A percentile compares a stretch with the other conserved stretches of the same genome.
Conservation (phyloP, 176 grass and related monocot genomes). For the Olyra latifolia region DNA sequence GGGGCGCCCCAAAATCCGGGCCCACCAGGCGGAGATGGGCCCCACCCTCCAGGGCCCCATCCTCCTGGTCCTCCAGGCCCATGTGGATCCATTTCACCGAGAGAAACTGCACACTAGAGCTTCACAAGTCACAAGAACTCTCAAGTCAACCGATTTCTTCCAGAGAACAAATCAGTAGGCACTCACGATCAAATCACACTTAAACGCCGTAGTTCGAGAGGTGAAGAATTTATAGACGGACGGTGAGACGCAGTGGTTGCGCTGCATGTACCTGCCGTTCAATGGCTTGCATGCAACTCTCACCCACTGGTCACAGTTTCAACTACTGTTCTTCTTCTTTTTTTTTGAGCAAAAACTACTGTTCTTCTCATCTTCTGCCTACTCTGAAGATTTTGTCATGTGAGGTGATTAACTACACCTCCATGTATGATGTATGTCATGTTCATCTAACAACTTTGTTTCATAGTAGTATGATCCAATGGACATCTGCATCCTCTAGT, state of each 20-base stretch:
- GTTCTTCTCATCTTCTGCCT: background rate
- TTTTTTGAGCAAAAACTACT: too few species aligned
- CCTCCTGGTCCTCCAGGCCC: conserved; percentile 42
- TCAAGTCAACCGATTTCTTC: background rate
- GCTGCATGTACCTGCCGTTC: conserved; percentile 24
- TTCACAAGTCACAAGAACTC: background rate
- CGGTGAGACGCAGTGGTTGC: background rate
- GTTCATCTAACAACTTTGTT: background rate
- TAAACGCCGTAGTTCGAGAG: background rate
- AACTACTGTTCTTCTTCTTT: conserved; percentile 39
- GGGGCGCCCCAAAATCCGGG: conserved; percentile 26
- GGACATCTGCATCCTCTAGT: background rate
- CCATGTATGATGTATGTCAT: background rate
- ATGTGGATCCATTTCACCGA: conserved; percentile 26
- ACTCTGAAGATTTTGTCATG: too few species aligned
- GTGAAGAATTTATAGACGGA: conserved; percentile 23
- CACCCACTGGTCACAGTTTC: conserved; percentile 5
- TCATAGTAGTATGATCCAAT: background rate
- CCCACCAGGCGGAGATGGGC: conserved; percentile 9
- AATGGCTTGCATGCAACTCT: conserved; percentile 4
- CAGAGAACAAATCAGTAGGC: background rate
- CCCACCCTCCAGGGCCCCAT: conserved; percentile 27
- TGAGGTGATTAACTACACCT: background rate
- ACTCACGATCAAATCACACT: background rate
- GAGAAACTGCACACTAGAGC: background rate